Evolutionary conservation across 345 rosid genomes (phyloP), one percentile per base, ranked within the genome.

Genomic region (Theobroma cacao): DNA sequence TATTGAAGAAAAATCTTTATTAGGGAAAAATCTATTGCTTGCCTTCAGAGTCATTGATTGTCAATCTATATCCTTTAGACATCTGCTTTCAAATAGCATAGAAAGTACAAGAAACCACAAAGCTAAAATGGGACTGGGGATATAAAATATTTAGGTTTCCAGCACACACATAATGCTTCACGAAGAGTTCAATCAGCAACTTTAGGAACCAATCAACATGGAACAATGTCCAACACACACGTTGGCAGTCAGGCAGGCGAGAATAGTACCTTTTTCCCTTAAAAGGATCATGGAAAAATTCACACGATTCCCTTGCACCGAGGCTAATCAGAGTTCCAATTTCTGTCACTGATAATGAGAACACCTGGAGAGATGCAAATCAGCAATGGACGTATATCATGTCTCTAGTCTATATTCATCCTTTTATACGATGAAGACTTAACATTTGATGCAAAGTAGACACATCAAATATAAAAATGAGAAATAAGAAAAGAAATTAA

Each of bases 211-310:
- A 62, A 17, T 62, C 10, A 31, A 30, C 56, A 15, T n/a, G 48
- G 48, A 77, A 20, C 22, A 71, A 24, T 58, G 33, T 69, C 50
- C 17, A 45, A 26, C 26, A 69, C 33, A 45, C 13, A 34, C 0
- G 18, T 0, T 15, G 20, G 28, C 1, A 38, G 30, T 8, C 10
- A 11, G 34, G 15, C 13, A 13, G 38, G 12, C 22, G 15, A 24
- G 40, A 68, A 20, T 14, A 2, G 31, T 91, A 93, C 99, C 96
- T 89, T 84, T 82, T 95, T 72, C 98, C 98, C 83, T 89, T 95
- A 34, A 82, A 82, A 38, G 96, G 96, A 77, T 95, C 97, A 79
- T 95, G 98, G 70, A 92, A 93, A 86, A 95, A 92, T 41, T 95
- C 97, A 60, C 94, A 92, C 4, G 96, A 91, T 72, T 88, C 98